A percentile compares a stretch with the other conserved stretches of the same genome.
Conservation (phyloP, 1,284 basidiomycete genomes). For the Microbotryomycetes sp. region DNA sequence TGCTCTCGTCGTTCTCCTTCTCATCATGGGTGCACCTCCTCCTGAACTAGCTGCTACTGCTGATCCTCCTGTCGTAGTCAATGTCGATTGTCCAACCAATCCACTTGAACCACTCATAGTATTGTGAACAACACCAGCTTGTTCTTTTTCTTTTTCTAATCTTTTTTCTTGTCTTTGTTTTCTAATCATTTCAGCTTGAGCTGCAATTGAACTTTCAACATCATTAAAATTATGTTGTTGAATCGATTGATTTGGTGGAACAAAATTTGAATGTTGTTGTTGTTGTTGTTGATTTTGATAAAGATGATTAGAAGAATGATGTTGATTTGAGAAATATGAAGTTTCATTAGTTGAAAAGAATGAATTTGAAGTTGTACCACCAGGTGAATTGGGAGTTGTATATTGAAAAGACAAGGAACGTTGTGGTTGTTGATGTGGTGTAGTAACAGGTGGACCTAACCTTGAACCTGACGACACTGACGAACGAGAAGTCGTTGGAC, state of each 20-base stretch:
- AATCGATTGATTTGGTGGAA: not conserved
- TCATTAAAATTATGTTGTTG: slow-evolving; percentile 14
- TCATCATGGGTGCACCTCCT: not conserved
- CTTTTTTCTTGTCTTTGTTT: slow-evolving; percentile 25
- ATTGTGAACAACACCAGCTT: not conserved
- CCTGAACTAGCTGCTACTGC: not conserved
- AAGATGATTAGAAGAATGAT: not conserved
- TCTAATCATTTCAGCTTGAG: slow-evolving; percentile 26
- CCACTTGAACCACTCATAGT: not conserved
- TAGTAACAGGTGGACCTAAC: too few relatives aligned
- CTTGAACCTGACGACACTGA: not conserved
- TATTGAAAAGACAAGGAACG: not conserved
- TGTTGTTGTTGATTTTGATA: not conserved
- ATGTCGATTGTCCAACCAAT: not conserved
- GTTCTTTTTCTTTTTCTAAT: slow-evolving; percentile 12
- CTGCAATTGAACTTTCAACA: slow-evolving; percentile 25
- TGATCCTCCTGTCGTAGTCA: too few relatives aligned
- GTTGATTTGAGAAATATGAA: not conserved
- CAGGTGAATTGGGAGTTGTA: not conserved
- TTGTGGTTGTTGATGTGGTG: too few relatives aligned
- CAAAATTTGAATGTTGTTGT: not conserved
- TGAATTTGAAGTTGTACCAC: not conserved
- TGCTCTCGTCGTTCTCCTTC: not conserved
- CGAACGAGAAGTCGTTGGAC: not conserved
- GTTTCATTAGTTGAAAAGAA: not conserved